Base-by-base conservation (phyloP, 768 basidiomycete species). In the Tephrocybe sp. region DNA sequence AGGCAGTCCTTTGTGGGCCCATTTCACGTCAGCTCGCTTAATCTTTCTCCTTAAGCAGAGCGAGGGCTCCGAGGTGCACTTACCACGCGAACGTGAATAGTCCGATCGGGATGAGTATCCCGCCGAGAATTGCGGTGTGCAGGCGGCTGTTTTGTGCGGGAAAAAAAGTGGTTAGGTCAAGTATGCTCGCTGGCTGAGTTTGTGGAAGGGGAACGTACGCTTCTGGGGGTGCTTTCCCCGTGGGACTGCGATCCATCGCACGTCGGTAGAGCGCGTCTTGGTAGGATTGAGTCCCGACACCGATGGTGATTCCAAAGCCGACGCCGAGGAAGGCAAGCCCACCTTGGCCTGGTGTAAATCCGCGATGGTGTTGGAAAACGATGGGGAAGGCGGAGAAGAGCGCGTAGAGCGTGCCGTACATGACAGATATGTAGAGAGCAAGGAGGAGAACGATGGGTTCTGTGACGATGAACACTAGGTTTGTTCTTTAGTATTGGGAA, bases 71-170 rank as follows among this genome's bases (percentile, higher is more conserved):
- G 24, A 20, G 36, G 20, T 20, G 45, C 44, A 40, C 38, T 10
- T 59, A 76, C 83, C 83, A 85, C 36, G 84, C 82, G 63, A 86
- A 85, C 80, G 80, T 83, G 71, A 84, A 84, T 9, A 86, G 65
- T 1, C 84, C 82, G 42, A 80, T 65, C 1, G 85, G 85, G 25
- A 79, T 63, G 38, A 81, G 62, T 1, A 81, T 51, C 1, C 73
- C 80, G 15, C 81, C 83, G 18, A 79, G 37, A 58, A 82, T 80
- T 33, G 79, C 78, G 60, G 79, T 73, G 55, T 83, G 81, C 51
- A 88, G 64, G n/a, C 84, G 76, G 18, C 81, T 83, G 56, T 28
- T 18, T 80, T 83, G 56, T 28, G 20, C 28, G 11, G 15, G 4
- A 36, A 36, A 40, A 25, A 30, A 43, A 20, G 12, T 17, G 34